Percentiles rank a stretch among this genome's conserved stretches.
phyloP scores from a whole-genome alignment of 805 yeast genomes.

The Kazachstania bromeliacearum region DNA sequence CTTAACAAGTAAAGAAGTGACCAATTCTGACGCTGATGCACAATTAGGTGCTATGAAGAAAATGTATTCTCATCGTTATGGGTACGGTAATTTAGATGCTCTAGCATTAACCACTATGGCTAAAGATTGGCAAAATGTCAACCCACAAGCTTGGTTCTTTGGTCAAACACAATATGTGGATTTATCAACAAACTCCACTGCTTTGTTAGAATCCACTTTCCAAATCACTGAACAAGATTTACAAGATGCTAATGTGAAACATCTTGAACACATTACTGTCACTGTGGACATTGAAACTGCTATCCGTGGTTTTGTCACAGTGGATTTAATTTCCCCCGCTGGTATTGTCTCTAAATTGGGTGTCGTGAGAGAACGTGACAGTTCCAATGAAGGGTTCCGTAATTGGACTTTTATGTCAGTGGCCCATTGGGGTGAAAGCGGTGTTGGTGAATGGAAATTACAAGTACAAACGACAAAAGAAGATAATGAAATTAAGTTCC shows the following conservation, averaged over 20 bases:
- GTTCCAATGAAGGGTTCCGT: slow-evolving; percentile 45
- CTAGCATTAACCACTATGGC: slow-evolving; percentile 64
- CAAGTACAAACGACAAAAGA: slow-evolving; percentile 43
- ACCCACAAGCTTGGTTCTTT: slow-evolving; percentile 81
- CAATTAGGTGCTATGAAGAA: slow-evolving; percentile 60
- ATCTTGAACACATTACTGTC: slow-evolving; percentile 79
- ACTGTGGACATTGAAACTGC: slow-evolving; percentile 59
- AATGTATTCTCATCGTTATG: slow-evolving; percentile 75
- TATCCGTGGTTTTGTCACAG: slow-evolving; percentile 60
- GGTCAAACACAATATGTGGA: slow-evolving; percentile 34
- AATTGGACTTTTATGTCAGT: slow-evolving; percentile 94
- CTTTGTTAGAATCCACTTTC: slow-evolving; percentile 31
- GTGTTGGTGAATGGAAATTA: slow-evolving; percentile 75
- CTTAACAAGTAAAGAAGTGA: slow-evolving; percentile 57
- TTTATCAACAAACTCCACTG: slow-evolving; percentile 16
- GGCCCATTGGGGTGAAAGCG: slow-evolving; percentile 98
- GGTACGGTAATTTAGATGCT: slow-evolving; percentile 89
- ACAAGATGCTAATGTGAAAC: slow-evolving; percentile 48
- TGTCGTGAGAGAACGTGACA: slow-evolving; percentile 52
- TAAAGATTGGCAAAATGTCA: slow-evolving; percentile 68
- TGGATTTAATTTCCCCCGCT: slow-evolving; percentile 61
- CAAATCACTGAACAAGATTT: slow-evolving; percentile 42
- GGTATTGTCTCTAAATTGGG: slow-evolving; percentile 73
- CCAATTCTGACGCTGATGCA: slow-evolving; percentile 60
- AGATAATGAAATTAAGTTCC: slow-evolving; percentile 35